phyloP scores from a whole-genome alignment of 345 rosid species.

The Dipteronia sinensis region DNA sequence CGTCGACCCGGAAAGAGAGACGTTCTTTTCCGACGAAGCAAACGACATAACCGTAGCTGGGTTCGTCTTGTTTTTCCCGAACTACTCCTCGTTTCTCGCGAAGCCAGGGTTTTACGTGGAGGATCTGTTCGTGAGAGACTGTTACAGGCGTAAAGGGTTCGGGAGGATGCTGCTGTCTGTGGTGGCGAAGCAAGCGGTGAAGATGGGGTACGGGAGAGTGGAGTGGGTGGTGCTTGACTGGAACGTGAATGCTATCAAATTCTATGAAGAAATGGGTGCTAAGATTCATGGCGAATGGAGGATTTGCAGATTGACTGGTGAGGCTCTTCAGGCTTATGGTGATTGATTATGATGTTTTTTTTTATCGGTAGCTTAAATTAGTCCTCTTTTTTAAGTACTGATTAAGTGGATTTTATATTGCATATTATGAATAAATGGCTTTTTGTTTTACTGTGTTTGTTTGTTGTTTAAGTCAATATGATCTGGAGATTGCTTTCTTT shows the following conservation, averaged over 20 bases:
- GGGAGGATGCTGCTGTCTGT: constrained; percentile 76
- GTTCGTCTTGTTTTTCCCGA: constrained; percentile 81
- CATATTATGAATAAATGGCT: background rate
- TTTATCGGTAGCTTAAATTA: background rate
- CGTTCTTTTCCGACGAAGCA: constrained; percentile 39
- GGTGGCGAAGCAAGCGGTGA: constrained; percentile 86
- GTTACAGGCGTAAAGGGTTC: constrained; percentile 78
- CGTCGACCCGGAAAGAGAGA: constrained; percentile 53
- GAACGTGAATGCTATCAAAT: constrained; percentile 77
- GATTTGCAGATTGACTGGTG: constrained; percentile 86
- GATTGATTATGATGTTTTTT: background rate
- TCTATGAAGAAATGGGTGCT: constrained; percentile 93
- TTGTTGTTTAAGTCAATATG: background rate
- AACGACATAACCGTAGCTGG: constrained; percentile 63
- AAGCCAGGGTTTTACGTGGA: constrained; percentile 90
- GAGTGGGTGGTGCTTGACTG: constrained; percentile 93
- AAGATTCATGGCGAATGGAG: constrained; percentile 75
- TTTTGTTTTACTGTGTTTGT: background rate
- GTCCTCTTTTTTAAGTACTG: background rate
- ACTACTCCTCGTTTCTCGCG: constrained; percentile 66
- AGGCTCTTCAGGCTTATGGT: constrained; percentile 67
- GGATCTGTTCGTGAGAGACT: constrained; percentile 82
- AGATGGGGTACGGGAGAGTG: constrained; percentile 91
- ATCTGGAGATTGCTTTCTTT: too few relatives aligned
- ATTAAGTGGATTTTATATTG: background rate